These are phyloP conservation scores for Drosera capensis DNA, from an alignment of 148 eudicot species.

Conservation along the genomic window DNA sequence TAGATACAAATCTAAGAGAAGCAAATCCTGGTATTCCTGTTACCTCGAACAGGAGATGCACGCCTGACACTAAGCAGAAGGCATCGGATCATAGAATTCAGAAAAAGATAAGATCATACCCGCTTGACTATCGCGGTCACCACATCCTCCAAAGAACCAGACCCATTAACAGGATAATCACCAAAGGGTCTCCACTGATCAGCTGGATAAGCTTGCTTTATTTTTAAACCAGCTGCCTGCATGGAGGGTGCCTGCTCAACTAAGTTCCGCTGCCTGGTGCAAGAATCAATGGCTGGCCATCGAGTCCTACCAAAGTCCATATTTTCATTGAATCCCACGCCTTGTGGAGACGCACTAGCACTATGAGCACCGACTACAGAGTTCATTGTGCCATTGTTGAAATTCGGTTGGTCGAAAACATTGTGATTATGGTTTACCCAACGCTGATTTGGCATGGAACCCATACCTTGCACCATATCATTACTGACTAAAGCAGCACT, in stretches of 20 bases:
- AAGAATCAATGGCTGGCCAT: constrained; percentile 16
- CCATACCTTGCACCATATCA: constrained; percentile 13
- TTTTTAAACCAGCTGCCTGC: constrained; percentile 9
- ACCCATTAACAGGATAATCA: constrained; percentile 12
- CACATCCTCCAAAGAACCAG: constrained; percentile 46
- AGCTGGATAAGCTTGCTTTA: constrained; percentile 13
- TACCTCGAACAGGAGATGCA: no score
- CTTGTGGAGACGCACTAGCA: constrained; percentile 4
- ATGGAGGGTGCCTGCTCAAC: constrained; percentile 13
- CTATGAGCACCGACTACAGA: constrained; percentile 16
- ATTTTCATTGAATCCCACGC: constrained; percentile 2
- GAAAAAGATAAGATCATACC: constrained; percentile 9
- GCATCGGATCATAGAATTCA: neutral
- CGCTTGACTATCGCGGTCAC: constrained; percentile 28
- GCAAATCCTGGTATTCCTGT: no score
- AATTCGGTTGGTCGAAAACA: constrained; percentile 16
- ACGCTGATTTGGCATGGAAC: constrained; percentile 7
- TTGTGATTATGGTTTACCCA: constrained; percentile 16
- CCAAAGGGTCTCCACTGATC: constrained; percentile 12
- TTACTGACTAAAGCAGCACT: constrained; percentile 16
- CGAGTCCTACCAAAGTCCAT: constrained; percentile 11
- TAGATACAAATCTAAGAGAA: no score
- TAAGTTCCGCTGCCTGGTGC: constrained; percentile 11
- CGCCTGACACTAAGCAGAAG: constrained; percentile 12
- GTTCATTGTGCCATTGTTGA: constrained; percentile 12